A percentile compares a stretch with the other conserved stretches of the same genome.
Conservation (phyloP, 1,139 yeast genomes). For the Sugiyamaella xylanicola region DNA sequence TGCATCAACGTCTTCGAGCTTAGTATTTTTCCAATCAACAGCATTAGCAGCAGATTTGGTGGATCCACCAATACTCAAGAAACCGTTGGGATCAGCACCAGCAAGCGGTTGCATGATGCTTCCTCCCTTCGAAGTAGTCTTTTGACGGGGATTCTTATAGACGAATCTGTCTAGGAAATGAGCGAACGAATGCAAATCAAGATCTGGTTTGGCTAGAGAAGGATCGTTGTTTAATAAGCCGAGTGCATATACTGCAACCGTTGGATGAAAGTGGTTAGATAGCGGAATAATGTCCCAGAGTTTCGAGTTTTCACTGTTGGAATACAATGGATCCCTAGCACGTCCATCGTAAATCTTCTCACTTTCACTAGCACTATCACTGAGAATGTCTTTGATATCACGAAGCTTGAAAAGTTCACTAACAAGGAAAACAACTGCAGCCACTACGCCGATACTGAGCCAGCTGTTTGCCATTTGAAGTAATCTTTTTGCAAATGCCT, state of each 20-base stretch:
- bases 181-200: conserved; percentile 80
- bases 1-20: conserved; percentile 68
- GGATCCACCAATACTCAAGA: conserved; percentile 34
- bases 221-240: conserved; percentile 51
- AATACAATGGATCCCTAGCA: conserved; percentile 87
- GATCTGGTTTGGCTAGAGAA: conserved; percentile 71
- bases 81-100: conserved; percentile 76
- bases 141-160: conserved; percentile 86
- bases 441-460: conserved; percentile 83
- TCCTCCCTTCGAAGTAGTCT: conserved; percentile 69
- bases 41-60: conserved; percentile 64
- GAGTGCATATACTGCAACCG: conserved; percentile 78
- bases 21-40: conserved; percentile 76
- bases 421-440: conserved; percentile 85
- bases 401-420: conserved; percentile 61
- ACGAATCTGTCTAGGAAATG: conserved; percentile 96
- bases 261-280: conserved; percentile 86
- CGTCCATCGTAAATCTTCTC: conserved; percentile 70
- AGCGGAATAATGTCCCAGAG: conserved; percentile 85
- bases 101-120: conserved; percentile 98
- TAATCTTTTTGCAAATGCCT: conserved; percentile 90
- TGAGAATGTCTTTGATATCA: conserved; percentile 40
- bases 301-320: conserved; percentile 83
- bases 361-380: conserved; percentile 3
- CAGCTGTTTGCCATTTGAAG: conserved; percentile 83